phyloP scores from a whole-genome alignment of 2,329 filamentous ascomycete species.

The Xylariales sp. region DNA sequence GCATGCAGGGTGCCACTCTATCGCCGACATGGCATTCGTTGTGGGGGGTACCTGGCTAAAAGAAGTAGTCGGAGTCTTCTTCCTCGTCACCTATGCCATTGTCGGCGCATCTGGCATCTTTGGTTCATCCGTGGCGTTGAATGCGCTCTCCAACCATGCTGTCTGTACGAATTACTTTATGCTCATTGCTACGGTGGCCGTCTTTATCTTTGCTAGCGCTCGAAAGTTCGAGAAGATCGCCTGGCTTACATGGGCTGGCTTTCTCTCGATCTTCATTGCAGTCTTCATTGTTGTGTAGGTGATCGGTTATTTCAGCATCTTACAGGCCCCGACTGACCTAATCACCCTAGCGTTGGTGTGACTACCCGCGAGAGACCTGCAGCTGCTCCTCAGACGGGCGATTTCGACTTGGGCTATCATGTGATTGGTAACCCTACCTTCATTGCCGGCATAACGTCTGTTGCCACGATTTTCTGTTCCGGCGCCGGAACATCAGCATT shows the following conservation, averaged over 20 bases:
- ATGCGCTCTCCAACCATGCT: constrained; percentile 52
- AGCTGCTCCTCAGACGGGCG: constrained; percentile 53
- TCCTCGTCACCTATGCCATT: constrained; percentile 53
- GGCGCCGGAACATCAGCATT: constrained; percentile 57
- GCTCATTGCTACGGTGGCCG: constrained; percentile 44
- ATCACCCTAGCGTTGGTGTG: constrained; percentile 43
- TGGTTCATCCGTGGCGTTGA: constrained; percentile 53
- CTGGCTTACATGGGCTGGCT: constrained; percentile 59
- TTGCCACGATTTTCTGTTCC: constrained; percentile 55
- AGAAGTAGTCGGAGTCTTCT: constrained; percentile 50
- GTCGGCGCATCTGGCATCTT: constrained; percentile 53
- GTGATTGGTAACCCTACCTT: constrained; percentile 54
- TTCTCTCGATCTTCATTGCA: constrained; percentile 52
- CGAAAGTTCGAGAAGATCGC: constrained; percentile 57
- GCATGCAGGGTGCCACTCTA: constrained; percentile 34
- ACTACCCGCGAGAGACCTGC: constrained; percentile 54
- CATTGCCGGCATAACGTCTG: constrained; percentile 52
- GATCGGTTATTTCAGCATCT: too few species aligned
- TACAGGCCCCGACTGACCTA: not conserved
- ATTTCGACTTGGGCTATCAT: constrained; percentile 55
- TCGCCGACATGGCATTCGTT: constrained; percentile 52
- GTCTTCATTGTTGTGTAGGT: constrained; percentile 50
- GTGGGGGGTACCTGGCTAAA: constrained; percentile 46
- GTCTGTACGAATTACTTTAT: constrained; percentile 56
- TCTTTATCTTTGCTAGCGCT: constrained; percentile 45